phyloP scores from a whole-genome alignment of 805 yeast genomes.

The Ogataea sp. region DNA sequence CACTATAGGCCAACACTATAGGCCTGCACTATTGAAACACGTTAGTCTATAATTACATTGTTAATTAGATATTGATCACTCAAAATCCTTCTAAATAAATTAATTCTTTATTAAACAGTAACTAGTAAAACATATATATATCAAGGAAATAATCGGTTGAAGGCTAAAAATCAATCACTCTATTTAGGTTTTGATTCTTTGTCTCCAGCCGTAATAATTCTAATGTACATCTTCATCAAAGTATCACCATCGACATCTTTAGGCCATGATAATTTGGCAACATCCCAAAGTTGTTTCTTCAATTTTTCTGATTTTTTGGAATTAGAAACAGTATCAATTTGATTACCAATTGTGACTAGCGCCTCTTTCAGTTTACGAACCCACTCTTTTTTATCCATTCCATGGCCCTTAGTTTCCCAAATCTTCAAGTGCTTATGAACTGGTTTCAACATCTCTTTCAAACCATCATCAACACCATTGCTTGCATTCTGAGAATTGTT shows the following conservation, averaged over 20 bases:
- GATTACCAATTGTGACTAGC: conserved; percentile 21
- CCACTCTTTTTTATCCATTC: conserved; percentile 24
- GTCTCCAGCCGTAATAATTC: neutral
- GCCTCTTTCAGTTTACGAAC: conserved; percentile 21
- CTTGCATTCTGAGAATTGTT: too few relatives aligned
- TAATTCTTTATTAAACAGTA: neutral
- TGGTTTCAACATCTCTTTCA: conserved; percentile 10
- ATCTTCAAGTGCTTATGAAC: conserved; percentile 21
- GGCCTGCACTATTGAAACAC: too few relatives aligned
- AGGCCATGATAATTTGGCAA: conserved; percentile 26
- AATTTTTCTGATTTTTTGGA: conserved; percentile 7
- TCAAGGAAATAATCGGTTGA: neutral
- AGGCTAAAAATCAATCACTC: neutral
- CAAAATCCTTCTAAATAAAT: neutral
- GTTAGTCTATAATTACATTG: too few relatives aligned
- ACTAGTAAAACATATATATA: neutral
- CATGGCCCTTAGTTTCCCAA: conserved; percentile 25
- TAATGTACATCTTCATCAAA: conserved; percentile 24
- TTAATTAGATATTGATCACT: too few relatives aligned
- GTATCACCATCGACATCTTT: conserved; percentile 21
- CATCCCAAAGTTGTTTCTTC: conserved; percentile 21
- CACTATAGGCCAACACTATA: too few relatives aligned
- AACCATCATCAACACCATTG: neutral
- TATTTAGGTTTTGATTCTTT: too few relatives aligned
- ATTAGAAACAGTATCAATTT: conserved; percentile 19